Percentiles rank a stretch among this genome's conserved stretches.
These are phyloP conservation scores for Phoenix roebelenii DNA, from an alignment of 176 grass and related monocot species.

Conservation along the genomic window DNA sequence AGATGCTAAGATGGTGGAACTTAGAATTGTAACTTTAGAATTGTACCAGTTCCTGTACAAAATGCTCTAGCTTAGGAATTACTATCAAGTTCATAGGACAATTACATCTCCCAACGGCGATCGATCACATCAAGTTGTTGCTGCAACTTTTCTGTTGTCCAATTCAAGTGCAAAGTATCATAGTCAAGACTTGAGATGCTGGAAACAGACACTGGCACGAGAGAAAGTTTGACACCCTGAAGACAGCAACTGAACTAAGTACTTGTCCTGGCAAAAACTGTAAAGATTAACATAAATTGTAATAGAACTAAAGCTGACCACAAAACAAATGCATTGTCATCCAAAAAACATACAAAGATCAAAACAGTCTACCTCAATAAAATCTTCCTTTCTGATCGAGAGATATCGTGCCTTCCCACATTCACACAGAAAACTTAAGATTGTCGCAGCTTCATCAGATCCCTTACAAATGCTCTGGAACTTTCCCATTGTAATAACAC, in stretches of 20 bases:
- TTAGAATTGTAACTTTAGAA: not conserved
- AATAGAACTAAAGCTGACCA: not conserved
- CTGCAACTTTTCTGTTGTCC: constrained; percentile 76
- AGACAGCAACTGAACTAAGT: constrained; percentile 19
- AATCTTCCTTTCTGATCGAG: constrained; percentile 35
- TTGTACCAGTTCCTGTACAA: not conserved
- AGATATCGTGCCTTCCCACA: constrained; percentile 43
- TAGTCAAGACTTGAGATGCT: constrained; percentile 53
- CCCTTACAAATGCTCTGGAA: constrained; percentile 39
- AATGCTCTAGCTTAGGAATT: constrained; percentile 4
- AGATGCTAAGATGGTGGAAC: no score
- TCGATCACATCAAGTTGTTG: constrained; percentile 65
- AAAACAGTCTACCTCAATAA: constrained; percentile 28
- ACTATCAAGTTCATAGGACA: constrained; percentile 16
- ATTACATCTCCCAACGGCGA: constrained; percentile 67
- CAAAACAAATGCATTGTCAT: not conserved
- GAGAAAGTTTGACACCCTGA: constrained; percentile 74
- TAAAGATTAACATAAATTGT: not conserved
- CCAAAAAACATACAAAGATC: not conserved
- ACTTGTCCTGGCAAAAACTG: not conserved
- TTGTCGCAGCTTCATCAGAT: constrained; percentile 27
- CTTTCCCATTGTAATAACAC: constrained; percentile 43
- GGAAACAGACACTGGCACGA: constrained; percentile 35
- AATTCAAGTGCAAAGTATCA: constrained; percentile 53
- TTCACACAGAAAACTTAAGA: constrained; percentile 31